Percentiles rank a stretch among this genome's conserved stretches.
Conservation (phyloP, 148 eudicot species). For the Silene uniflora region DNA sequence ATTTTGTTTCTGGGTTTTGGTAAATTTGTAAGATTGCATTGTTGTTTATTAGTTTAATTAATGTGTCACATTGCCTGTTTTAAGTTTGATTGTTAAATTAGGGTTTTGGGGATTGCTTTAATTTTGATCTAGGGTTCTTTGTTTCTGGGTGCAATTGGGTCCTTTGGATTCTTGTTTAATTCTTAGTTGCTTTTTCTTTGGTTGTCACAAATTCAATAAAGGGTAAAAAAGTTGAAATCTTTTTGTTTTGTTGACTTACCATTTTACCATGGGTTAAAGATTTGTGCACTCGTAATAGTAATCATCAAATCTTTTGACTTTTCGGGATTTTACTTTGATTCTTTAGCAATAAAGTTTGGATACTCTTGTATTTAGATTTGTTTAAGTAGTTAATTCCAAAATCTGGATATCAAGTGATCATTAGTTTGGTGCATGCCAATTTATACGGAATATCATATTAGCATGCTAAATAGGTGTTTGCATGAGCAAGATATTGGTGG, state of each 20-base stretch:
- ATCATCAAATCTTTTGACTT: conserved; percentile 4
- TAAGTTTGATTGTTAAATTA: conserved; percentile 18
- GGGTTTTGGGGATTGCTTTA: conserved; percentile 23
- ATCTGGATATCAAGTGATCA: neutral
- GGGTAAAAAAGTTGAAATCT: conserved; percentile 1
- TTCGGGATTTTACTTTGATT: neutral
- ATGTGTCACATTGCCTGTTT: neutral
- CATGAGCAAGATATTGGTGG: too few species aligned
- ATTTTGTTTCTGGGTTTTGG: neutral
- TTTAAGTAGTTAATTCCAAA: neutral
- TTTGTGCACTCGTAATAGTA: neutral
- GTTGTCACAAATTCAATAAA: neutral
- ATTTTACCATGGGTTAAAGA: neutral
- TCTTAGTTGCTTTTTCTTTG: neutral
- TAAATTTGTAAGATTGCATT: neutral
- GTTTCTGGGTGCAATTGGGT: neutral
- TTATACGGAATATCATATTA: neutral
- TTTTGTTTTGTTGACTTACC: conserved; percentile 13
- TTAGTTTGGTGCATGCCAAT: conserved; percentile 1
- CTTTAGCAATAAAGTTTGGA: neutral
- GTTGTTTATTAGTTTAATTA: conserved; percentile 1
- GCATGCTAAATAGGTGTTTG: conserved; percentile 8
- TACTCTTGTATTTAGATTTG: neutral
- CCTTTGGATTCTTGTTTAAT: neutral
- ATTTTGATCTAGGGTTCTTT: neutral